Percentiles rank a stretch among this genome's conserved stretches.
Evolutionary conservation across 176 grass and related monocot genomes (phyloP).

Genomic region (Eremochloa ophiuroides): DNA sequence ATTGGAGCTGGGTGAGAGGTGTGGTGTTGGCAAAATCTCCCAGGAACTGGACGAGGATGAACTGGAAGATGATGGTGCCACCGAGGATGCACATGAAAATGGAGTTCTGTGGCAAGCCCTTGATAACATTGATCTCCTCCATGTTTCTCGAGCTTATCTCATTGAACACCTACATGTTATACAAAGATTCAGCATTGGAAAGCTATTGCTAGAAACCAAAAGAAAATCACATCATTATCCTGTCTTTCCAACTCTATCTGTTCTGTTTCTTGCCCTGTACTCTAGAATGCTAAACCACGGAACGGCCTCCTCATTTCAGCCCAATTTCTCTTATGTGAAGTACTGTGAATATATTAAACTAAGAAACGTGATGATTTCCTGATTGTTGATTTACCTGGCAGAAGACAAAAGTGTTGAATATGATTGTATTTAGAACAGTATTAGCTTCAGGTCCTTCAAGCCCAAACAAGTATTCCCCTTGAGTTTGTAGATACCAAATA

Average conservation of each 20-base stretch:
- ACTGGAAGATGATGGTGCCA: slow-evolving; percentile 59
- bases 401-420: slow-evolving; percentile 96
- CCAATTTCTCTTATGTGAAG: background rate
- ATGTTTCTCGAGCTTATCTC: slow-evolving; percentile 89
- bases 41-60: slow-evolving; percentile 87
- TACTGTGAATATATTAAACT: background rate
- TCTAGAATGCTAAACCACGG: background rate
- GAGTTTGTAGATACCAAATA: slow-evolving; percentile 84
- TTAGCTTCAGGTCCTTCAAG: slow-evolving; percentile 49
- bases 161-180: slow-evolving; percentile 67
- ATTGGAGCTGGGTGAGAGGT: slow-evolving; percentile 52
- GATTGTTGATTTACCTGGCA: slow-evolving; percentile 60
- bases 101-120: slow-evolving; percentile 57
- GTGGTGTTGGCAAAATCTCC: slow-evolving; percentile 74
- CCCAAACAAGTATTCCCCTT: slow-evolving; percentile 62
- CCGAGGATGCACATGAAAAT: slow-evolving; percentile 65
- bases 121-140: slow-evolving; percentile 74
- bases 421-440: slow-evolving; percentile 76
- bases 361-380: background rate
- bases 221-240: background rate
- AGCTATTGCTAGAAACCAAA: background rate
- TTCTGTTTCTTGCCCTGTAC: background rate
- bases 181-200: background rate
- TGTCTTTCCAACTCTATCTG: background rate
- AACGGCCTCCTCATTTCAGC: background rate